Evolutionary conservation across 2,329 filamentous ascomycete species (phyloP).

Genomic region (Claviceps humidiphila): DNA sequence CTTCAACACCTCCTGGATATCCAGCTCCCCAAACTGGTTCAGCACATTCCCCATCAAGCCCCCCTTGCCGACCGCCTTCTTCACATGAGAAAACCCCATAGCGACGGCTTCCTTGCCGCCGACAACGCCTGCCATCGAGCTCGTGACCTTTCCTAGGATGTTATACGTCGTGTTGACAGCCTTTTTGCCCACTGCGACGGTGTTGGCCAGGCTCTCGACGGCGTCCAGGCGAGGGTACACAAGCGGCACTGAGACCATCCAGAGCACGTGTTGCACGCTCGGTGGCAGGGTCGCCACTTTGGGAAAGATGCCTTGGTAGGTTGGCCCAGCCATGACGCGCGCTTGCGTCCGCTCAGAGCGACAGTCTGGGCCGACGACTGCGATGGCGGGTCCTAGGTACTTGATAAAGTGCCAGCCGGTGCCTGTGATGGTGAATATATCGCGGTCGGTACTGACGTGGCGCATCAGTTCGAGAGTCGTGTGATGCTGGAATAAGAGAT

Average conservation of each 20-base stretch:
- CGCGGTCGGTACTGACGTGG: constrained; percentile 74
- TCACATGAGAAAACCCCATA: constrained; percentile 86
- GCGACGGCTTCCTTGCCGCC: constrained; percentile 88
- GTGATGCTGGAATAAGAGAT: constrained; percentile 94
- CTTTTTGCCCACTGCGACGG: constrained; percentile 89
- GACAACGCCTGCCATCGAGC: constrained; percentile 87
- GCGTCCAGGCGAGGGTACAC: constrained; percentile 85
- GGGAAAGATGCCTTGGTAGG: constrained; percentile 93
- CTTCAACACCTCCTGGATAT: constrained; percentile 83
- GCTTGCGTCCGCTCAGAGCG: constrained; percentile 81
- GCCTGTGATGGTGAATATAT: constrained; percentile 95
- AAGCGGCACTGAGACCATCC: constrained; percentile 86
- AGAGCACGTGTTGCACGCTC: constrained; percentile 90
- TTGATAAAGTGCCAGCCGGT: constrained; percentile 98
- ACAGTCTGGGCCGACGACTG: constrained; percentile 80
- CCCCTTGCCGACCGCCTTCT: constrained; percentile 90
- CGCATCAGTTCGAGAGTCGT: constrained; percentile 88
- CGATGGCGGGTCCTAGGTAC: constrained; percentile 81
- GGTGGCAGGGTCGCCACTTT: constrained; percentile 84
- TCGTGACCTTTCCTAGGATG: constrained; percentile 85
- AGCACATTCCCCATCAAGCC: constrained; percentile 92
- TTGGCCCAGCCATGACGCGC: constrained; percentile 89
- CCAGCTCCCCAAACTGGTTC: constrained; percentile 92
- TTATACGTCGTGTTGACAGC: constrained; percentile 95
- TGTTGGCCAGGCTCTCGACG: constrained; percentile 81